Evolutionary conservation across 495 filamentous ascomycete genomes (phyloP), one percentile per base, ranked within the genome.

Genomic region (Schizothecium vesticola): DNA sequence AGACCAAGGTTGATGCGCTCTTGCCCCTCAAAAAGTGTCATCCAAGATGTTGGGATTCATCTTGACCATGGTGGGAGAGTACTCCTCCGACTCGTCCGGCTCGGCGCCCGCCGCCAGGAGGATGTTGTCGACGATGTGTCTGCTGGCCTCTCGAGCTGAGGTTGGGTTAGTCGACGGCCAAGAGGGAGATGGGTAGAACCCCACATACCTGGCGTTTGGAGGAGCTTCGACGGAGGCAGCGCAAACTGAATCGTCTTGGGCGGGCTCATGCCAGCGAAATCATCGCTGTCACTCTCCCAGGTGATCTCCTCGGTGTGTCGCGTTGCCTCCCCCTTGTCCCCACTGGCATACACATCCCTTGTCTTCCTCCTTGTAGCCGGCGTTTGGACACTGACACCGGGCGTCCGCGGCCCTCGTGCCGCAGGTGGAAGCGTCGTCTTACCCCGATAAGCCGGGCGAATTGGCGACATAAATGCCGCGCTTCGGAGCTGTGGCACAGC

Each of bases 201-300:
- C 29, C 29, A 82, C 86, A 73, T 83, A 92, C 93, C 93, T 67
- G 95, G 95, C 25, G 95, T 99, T 72, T 95, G 93, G 80, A 99
- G 78, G 33, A 99, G 78, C 69, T 91, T 88, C 61, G 89, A 91
- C 73, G 92, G 91, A 66, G 94, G 94, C 67, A 99, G 83, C 72
- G 92, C 90, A 75, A 99, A 99, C 74, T 97, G 93, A 77, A 99
- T 97, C 26, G 95, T 99, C 80, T 97, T 97, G 0, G 95, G 95
- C 43, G 96, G 95, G 73, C 92, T 96, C 71, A 93, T 87, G 0
- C 87, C 92, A 2, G 84, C 84, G 56, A 88, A 86, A 2, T 87
- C 87, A 56, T 88, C 86, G 56, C 81, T 83, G 62, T 85, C 82
- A 66, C 87, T 90, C 33, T 92, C 87, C 89, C 90, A 93, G 13